Conservation (phyloP, 1,139 yeast genomes). For the Candida frijolesensis region DNA sequence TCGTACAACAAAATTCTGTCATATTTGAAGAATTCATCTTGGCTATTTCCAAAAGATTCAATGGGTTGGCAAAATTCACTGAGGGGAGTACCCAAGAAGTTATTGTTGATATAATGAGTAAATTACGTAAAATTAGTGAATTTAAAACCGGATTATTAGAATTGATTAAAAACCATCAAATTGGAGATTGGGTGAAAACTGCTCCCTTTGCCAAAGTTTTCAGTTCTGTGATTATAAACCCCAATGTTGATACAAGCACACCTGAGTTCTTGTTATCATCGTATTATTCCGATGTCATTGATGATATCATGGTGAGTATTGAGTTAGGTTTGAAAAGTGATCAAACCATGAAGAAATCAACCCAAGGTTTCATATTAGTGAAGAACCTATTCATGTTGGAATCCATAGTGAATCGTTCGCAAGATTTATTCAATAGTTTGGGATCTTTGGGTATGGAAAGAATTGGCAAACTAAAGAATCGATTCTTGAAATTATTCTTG, state of each 20-base stretch:
- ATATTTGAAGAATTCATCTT: conserved; percentile 60
- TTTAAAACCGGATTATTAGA: conserved; percentile 55
- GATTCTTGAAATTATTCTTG: conserved; percentile 74
- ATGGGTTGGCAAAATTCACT: conserved; percentile 32
- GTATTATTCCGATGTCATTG: conserved; percentile 74
- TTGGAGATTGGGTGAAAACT: conserved; percentile 69
- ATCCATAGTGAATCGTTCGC: conserved; percentile 66
- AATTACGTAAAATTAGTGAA: conserved; percentile 65
- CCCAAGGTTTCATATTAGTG: conserved; percentile 70
- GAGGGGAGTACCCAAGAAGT: conserved; percentile 73
- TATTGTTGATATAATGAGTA: conserved; percentile 65
- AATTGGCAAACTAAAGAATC: conserved; percentile 67
- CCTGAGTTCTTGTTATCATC: conserved; percentile 59
- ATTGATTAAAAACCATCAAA: conserved; percentile 52
- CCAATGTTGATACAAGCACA: conserved; percentile 33
- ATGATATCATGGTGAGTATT: conserved; percentile 63
- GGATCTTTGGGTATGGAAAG: conserved; percentile 70
- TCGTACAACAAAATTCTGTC: conserved; percentile 26
- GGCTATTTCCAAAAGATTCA: conserved; percentile 55
- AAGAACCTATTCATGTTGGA: conserved; percentile 76
- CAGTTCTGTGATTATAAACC: conserved; percentile 46
- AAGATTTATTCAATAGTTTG: conserved; percentile 51
- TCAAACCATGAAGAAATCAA: conserved; percentile 40
- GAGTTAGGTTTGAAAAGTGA: conserved; percentile 52
- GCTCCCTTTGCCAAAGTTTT: conserved; percentile 56